Evolutionary conservation across 1,139 yeast genomes (phyloP).

Genomic region (Suhomyces coccinellae): DNA sequence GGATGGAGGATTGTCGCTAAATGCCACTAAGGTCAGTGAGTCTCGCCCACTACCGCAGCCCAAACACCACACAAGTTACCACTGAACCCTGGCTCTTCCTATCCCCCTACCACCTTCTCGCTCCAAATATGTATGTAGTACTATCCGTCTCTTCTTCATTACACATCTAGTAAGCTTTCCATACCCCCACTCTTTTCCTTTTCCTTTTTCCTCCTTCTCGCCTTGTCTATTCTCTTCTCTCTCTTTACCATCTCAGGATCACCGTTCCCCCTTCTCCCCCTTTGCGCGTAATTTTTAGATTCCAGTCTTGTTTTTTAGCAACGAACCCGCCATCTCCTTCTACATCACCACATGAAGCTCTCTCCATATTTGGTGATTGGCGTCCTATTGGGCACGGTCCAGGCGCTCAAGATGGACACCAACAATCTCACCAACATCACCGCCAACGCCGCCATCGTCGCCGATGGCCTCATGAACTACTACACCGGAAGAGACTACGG

Average conservation of each 20-base stretch:
- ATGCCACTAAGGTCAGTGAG: too few species aligned
- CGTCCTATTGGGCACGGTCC: constrained; percentile 7
- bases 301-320: constrained; percentile 1
- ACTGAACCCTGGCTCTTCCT: neutral
- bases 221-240: neutral
- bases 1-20: too few species aligned
- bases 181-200: too few species aligned
- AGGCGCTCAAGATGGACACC: constrained; percentile 37
- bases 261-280: neutral
- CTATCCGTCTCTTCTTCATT: too few species aligned
- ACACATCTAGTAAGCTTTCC: too few species aligned
- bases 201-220: neutral
- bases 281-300: neutral
- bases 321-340: neutral
- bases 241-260: neutral
- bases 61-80: too few species aligned
- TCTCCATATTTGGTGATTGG: constrained; percentile 5
- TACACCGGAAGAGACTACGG: constrained; percentile 67
- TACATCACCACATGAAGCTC: constrained; percentile 4
- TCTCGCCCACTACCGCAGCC: too few species aligned
- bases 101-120: neutral
- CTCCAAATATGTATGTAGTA: too few species aligned
- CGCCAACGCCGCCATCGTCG: constrained; percentile 56
- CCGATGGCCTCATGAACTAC: constrained; percentile 68
- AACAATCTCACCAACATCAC: constrained; percentile 38